phyloP scores from a whole-genome alignment of 345 rosid species.

The Eucalyptus microcorys region DNA sequence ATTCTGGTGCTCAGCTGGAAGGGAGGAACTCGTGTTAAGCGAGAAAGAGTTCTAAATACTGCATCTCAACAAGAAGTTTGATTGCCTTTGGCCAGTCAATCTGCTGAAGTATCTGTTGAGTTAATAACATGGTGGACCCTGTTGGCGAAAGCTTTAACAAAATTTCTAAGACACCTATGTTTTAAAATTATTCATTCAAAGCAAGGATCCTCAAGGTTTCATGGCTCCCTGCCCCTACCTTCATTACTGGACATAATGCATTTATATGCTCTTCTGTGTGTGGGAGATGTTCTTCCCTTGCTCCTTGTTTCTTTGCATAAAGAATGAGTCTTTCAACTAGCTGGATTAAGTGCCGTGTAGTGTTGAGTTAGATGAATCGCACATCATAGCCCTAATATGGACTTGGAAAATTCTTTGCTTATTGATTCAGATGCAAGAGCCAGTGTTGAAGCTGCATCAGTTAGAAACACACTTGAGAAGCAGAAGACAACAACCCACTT shows the following conservation, averaged over 20 bases:
- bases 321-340: not conserved
- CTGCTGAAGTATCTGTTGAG: not conserved
- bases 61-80: not conserved
- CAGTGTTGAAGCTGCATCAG: conserved; percentile 21
- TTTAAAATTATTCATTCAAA: not conserved
- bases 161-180: not conserved
- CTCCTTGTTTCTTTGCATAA: not conserved
- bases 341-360: not conserved
- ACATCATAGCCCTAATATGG: not conserved
- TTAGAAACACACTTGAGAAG: conserved; percentile 9
- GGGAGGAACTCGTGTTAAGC: not conserved
- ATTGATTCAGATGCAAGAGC: conserved; percentile 30
- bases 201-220: not conserved
- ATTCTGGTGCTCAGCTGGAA: not conserved
- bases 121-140: not conserved
- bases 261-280: not conserved
- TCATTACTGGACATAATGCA: not conserved
- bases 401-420: not conserved
- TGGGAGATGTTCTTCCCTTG: not conserved
- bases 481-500: not conserved
- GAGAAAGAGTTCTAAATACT: not conserved
- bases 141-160: not conserved
- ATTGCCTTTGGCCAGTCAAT: not conserved
- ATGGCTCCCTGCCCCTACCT: not conserved
- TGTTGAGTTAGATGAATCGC: not conserved